Percentiles rank a stretch among this genome's conserved stretches.
Conservation (phyloP, 2,329 filamentous ascomycete species). For the Sarocladium oryzae region DNA sequence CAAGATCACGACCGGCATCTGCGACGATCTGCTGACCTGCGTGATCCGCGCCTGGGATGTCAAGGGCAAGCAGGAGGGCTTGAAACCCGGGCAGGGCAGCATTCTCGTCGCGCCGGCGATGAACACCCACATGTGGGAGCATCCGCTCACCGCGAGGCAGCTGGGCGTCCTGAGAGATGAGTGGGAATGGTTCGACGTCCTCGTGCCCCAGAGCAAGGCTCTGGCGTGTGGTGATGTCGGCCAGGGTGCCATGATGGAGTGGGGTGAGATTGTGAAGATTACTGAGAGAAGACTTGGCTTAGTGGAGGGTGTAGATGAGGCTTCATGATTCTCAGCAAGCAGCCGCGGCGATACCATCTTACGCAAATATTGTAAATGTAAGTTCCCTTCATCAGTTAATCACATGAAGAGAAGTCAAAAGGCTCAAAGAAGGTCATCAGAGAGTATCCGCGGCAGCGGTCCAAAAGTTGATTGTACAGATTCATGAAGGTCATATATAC, state of each 20-base stretch:
- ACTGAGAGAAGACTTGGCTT: conserved; percentile 49
- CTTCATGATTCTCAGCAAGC: neutral
- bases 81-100: conserved; percentile 41
- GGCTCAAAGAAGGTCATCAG: no score
- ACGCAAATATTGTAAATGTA: no score
- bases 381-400: no score
- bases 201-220: conserved; percentile 62
- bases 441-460: neutral
- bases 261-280: conserved; percentile 63
- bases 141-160: conserved; percentile 73
- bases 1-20: conserved; percentile 72
- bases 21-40: conserved; percentile 66
- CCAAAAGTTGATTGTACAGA: conserved; percentile 4
- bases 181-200: conserved; percentile 67
- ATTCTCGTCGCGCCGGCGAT: conserved; percentile 77
- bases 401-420: no score
- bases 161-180: conserved; percentile 63
- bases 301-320: neutral
- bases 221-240: conserved; percentile 83
- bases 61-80: conserved; percentile 33
- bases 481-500: conserved; percentile 6
- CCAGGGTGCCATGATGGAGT: conserved; percentile 75
- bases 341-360: no score
- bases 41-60: conserved; percentile 81
- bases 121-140: conserved; percentile 82